These are phyloP conservation scores for Epichloe hybrida DNA, from an alignment of 2,329 filamentous ascomycete species.

Conservation along the genomic window DNA sequence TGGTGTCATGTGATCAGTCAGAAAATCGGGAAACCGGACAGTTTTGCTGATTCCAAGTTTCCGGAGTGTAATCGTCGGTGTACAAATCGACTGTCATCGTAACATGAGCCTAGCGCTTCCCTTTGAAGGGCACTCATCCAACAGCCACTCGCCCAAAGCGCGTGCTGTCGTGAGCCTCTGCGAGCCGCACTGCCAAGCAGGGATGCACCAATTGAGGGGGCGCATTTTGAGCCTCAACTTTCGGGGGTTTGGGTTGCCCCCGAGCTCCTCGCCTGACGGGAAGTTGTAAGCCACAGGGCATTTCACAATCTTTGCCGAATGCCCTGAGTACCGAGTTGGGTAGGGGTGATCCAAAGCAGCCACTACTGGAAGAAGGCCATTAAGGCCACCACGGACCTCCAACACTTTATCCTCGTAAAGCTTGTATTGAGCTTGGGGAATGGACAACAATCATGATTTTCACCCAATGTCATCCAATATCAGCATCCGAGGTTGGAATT, in stretches of 20 bases:
- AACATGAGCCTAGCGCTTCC: not conserved
- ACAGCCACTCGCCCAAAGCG: not conserved
- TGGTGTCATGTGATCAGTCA: too few species aligned
- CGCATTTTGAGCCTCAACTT: conserved; percentile 4
- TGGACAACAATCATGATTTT: too few species aligned
- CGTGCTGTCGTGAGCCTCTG: not conserved
- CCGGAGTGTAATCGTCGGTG: too few species aligned
- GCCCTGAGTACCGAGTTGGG: not conserved
- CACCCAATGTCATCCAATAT: too few species aligned
- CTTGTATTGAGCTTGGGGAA: too few species aligned
- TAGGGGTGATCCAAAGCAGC: not conserved
- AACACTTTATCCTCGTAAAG: too few species aligned
- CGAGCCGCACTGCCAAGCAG: not conserved
- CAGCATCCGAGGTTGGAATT: too few species aligned
- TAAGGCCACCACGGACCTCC: too few species aligned
- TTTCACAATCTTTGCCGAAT: not conserved
- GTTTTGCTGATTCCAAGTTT: too few species aligned
- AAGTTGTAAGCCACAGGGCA: not conserved
- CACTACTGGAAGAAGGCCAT: too few species aligned
- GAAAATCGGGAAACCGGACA: too few species aligned
- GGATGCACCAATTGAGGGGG: not conserved
- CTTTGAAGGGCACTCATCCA: not conserved
- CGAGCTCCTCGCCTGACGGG: not conserved
- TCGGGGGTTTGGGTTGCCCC: conserved; percentile 3
- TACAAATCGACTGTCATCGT: too few species aligned